Percentiles rank a stretch among this genome's conserved stretches.
phyloP scores from a whole-genome alignment of 177 flowering plant species.

The Vitis hybrid region DNA sequence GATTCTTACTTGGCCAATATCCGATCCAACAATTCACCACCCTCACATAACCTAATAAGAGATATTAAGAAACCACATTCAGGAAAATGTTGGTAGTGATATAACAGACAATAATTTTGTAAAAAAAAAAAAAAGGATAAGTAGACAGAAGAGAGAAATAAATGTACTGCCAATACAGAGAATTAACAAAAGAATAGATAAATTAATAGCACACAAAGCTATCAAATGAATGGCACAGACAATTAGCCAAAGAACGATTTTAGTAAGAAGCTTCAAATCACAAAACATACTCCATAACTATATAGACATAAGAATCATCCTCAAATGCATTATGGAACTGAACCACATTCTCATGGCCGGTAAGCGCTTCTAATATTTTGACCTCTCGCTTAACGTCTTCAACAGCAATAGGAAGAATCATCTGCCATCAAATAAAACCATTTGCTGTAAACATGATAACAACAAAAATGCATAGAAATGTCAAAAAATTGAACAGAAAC shows the following conservation, averaged over 20 bases:
- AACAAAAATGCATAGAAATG: too few relatives aligned
- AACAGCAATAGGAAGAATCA: constrained; percentile 95
- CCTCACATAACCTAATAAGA: constrained; percentile 85
- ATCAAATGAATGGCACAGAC: not conserved
- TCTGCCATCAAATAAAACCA: constrained; percentile 46
- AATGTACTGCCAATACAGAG: too few relatives aligned
- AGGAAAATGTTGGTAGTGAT: not conserved
- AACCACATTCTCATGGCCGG: constrained; percentile 98
- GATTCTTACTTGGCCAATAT: constrained; percentile 84
- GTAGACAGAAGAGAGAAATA: not conserved
- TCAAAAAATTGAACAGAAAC: too few relatives aligned
- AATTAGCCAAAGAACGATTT: not conserved
- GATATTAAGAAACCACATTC: not conserved
- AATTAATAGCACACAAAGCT: not conserved
- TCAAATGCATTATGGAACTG: constrained; percentile 90
- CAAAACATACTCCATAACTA: constrained; percentile 91
- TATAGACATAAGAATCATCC: constrained; percentile 84
- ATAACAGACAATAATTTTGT: not conserved
- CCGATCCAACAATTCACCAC: constrained; percentile 94
- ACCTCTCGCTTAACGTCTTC: constrained; percentile 99
- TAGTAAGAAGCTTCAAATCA: not conserved
- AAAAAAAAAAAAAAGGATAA: not conserved
- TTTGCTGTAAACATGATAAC: not conserved
- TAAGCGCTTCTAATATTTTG: constrained; percentile 75
- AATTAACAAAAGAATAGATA: too few relatives aligned